Conservation (phyloP, 495 filamentous ascomycete species). For the Chaetomium cochliodes region DNA sequence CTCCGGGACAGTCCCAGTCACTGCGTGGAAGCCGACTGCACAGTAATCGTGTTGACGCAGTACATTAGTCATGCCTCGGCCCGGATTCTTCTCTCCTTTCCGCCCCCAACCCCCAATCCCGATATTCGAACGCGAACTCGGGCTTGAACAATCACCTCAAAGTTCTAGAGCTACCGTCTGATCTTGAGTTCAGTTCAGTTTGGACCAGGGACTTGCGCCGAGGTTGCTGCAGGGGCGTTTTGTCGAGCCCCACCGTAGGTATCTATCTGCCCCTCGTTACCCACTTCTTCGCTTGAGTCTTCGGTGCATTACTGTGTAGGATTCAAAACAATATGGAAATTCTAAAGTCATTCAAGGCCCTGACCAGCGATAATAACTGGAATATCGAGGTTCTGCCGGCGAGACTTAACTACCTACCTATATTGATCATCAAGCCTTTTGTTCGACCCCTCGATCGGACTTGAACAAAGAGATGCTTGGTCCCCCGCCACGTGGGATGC, state of each 20-base stretch:
- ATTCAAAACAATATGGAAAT: neutral
- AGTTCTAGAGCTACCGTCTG: too few relatives aligned
- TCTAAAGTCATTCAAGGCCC: neutral
- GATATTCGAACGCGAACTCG: neutral
- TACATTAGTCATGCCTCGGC: neutral
- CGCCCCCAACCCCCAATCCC: too few relatives aligned
- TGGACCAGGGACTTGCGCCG: neutral
- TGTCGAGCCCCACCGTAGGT: slow-evolving; percentile 6
- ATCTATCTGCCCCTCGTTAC: neutral
- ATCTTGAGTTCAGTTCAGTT: too few relatives aligned
- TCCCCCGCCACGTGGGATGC: slow-evolving; percentile 14
- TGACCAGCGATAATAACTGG: too few relatives aligned
- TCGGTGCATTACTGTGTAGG: too few relatives aligned
- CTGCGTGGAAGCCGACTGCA: neutral
- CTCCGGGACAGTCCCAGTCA: neutral
- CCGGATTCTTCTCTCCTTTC: neutral
- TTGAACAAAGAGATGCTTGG: neutral
- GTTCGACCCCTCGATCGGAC: neutral
- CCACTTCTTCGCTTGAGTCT: neutral
- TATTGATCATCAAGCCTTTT: too few relatives aligned
- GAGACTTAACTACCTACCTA: too few relatives aligned
- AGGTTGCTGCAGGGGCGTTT: slow-evolving; percentile 7
- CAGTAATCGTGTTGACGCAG: neutral
- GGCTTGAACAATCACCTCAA: too few relatives aligned
- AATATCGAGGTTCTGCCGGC: too few relatives aligned